These are phyloP conservation scores for Eimeria acervulina DNA, from an alignment of 169 alveolate genomes.

Conservation along the genomic window DNA sequence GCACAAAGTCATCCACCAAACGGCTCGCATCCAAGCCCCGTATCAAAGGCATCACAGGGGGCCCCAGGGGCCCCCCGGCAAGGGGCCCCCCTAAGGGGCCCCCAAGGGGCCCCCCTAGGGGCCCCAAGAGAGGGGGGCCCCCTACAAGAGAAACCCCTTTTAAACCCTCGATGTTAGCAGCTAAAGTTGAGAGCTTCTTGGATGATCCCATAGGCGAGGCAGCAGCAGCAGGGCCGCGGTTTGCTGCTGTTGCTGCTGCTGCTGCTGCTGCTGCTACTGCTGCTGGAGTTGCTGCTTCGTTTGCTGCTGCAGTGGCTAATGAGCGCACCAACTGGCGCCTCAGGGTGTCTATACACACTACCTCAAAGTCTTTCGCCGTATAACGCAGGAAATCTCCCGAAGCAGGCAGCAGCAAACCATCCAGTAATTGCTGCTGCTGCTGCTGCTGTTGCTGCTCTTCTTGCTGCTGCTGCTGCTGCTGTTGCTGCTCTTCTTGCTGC, in stretches of 20 bases:
- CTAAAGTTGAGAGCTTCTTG: slow-evolving; percentile 5
- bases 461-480: background rate
- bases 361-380: slow-evolving; percentile 77
- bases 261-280: slow-evolving; percentile 60
- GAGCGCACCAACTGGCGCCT: slow-evolving; percentile 44
- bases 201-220: background rate
- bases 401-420: slow-evolving; percentile 36
- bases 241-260: slow-evolving; percentile 33
- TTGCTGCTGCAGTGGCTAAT: background rate
- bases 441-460: background rate
- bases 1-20: slow-evolving; percentile 97
- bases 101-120: too few relatives aligned
- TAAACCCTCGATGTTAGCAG: background rate
- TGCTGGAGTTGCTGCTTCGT: slow-evolving; percentile 10
- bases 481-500: too few relatives aligned
- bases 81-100: background rate
- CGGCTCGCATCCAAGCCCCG: slow-evolving; percentile 92
- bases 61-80: too few relatives aligned
- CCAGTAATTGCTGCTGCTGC: background rate
- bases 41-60: slow-evolving; percentile 1
- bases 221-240: background rate
- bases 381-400: slow-evolving; percentile 66
- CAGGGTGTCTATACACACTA: slow-evolving; percentile 68
- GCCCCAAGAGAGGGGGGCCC: background rate
- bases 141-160: background rate